phyloP scores from a whole-genome alignment of 2,329 filamentous ascomycete species.

The Aspergillus brasiliensis region DNA sequence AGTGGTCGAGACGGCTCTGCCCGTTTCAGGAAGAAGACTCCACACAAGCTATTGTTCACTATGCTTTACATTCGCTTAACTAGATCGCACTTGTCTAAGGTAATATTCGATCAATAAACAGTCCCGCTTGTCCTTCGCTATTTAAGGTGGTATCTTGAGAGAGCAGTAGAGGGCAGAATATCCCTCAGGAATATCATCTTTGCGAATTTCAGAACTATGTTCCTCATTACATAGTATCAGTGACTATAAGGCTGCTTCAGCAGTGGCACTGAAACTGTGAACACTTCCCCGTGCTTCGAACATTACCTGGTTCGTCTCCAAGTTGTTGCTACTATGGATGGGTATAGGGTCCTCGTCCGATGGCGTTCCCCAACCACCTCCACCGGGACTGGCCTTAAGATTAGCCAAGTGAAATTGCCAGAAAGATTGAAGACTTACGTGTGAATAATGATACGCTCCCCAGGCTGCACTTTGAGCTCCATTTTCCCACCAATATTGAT shows the following conservation, averaged over 20 bases:
- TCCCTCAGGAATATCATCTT: too few species aligned
- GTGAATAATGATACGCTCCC: constrained; percentile 65
- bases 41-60: too few species aligned
- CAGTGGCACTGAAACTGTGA: not conserved
- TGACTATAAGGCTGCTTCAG: not conserved
- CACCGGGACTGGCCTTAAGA: constrained; percentile 37
- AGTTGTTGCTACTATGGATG: not conserved
- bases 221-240: not conserved
- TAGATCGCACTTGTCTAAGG: too few species aligned
- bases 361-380: constrained; percentile 45
- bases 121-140: too few species aligned
- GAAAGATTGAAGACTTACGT: constrained; percentile 38
- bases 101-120: too few species aligned
- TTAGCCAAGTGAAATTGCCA: not conserved
- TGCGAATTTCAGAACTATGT: not conserved
- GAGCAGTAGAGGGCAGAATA: too few species aligned
- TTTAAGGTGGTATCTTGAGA: too few species aligned
- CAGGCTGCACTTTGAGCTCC: constrained; percentile 60
- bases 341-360: not conserved
- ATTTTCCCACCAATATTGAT: constrained; percentile 66
- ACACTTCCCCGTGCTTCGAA: not conserved
- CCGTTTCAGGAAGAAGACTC: too few species aligned
- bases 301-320: not conserved
- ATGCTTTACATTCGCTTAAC: too few species aligned
- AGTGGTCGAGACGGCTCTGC: too few species aligned